phyloP scores from a whole-genome alignment of 2,329 filamentous ascomycete genomes.

The Phaeosphaeriaceae sp. region DNA sequence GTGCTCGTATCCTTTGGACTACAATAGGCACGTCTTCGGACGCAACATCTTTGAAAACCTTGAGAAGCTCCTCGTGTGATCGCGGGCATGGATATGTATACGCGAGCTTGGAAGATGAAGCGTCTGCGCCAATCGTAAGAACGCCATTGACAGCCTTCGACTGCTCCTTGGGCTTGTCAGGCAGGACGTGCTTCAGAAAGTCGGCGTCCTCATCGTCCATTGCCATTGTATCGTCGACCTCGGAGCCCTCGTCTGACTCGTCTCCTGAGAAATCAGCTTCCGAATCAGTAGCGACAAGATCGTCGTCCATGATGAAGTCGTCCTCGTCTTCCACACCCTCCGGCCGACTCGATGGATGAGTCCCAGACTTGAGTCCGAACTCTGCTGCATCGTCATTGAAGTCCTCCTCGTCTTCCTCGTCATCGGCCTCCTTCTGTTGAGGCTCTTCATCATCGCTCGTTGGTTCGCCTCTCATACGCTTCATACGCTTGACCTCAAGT shows the following conservation, averaged over 20 bases:
- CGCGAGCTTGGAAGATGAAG: slow-evolving; percentile 64
- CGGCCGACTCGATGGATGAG: slow-evolving; percentile 50
- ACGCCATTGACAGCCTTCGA: slow-evolving; percentile 51
- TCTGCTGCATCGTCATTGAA: slow-evolving; percentile 63
- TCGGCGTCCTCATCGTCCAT: slow-evolving; percentile 57
- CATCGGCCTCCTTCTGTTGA: slow-evolving; percentile 47
- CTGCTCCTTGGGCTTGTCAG: slow-evolving; percentile 28
- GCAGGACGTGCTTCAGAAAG: slow-evolving; percentile 55
- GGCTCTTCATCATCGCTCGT: slow-evolving; percentile 72
- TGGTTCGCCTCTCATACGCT: slow-evolving; percentile 87
- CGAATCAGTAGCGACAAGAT: slow-evolving; percentile 83
- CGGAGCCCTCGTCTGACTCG: slow-evolving; percentile 39
- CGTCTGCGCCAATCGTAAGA: slow-evolving; percentile 48
- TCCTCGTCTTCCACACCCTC: slow-evolving; percentile 81
- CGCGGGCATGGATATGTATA: slow-evolving; percentile 88
- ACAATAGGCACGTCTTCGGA: slow-evolving; percentile 74
- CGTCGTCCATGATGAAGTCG: slow-evolving; percentile 89
- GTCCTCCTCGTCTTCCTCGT: slow-evolving; percentile 31
- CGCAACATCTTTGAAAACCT: slow-evolving; percentile 67
- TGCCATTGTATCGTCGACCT: slow-evolving; percentile 46
- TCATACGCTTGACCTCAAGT: slow-evolving; percentile 81
- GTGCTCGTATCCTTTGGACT: slow-evolving; percentile 85
- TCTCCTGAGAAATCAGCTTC: slow-evolving; percentile 49
- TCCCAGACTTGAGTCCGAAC: slow-evolving; percentile 68
- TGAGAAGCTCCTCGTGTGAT: slow-evolving; percentile 75